Evolutionary conservation across 176 grass and related monocot species (phyloP), one percentile per base, ranked within the genome.

Genomic region (Paspalum vaginatum): DNA sequence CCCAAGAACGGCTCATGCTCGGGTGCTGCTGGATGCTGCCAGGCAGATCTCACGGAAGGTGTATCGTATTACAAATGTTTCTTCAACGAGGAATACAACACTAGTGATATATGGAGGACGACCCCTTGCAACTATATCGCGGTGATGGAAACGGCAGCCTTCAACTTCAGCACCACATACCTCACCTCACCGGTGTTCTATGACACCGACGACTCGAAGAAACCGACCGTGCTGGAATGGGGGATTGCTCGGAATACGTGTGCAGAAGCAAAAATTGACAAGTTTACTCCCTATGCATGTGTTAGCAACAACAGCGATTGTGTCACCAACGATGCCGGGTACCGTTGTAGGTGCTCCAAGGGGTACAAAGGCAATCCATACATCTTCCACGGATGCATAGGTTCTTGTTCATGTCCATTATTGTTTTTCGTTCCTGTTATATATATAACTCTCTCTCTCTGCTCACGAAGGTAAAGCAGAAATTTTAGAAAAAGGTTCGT

Each of bases 351-450:
- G 1, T 71, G 68, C 24, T 32, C 46, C 4, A 13, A 7, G 1
- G 67, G 67, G 18, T 70, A 70, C 44, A 14, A 10, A 51, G 68
- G 68, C 46, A 71, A 71, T 5, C 68, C 46, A 10, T 71, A 71
- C 9, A 9, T 71, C 3, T 0, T 5, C 15, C 24, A 9, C 2
- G 46, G 68, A 51, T 71, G 68, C 68, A 32, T 0, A 71, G 22
- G 68, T 71, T 9, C 14, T 15, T 15, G 43, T 21, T 49, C 39
- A 56, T 56, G 52, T n/a, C 7, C 18, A 55, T 8, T 56, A 56
- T 56, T 8, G 5, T 8, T 43, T 43, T 43, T 43, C 42, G 5
- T 2, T 5, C 42, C 4, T 43, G 8, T 43, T 5, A 43, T 43
- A 43, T 43, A 7, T 43, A 43, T n/a, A n/a, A 54, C 8, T 54